Conservation (phyloP, 768 basidiomycete genomes). For the Auricularia sp. region DNA sequence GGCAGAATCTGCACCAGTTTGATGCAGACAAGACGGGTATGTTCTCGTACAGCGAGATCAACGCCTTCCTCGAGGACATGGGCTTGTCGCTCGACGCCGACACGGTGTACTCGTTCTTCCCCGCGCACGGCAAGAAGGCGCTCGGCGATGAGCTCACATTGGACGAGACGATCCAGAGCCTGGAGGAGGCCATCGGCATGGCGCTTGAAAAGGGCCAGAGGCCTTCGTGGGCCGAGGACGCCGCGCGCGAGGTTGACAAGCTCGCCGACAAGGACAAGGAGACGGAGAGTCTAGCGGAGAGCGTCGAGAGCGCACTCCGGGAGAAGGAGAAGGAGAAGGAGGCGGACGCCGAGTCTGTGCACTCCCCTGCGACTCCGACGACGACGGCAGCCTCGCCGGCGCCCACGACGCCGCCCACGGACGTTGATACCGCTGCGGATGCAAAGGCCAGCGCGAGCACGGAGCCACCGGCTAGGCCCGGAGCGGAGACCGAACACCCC, state of each 20-base stretch:
- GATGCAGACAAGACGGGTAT: conserved; percentile 30
- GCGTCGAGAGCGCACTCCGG: neutral
- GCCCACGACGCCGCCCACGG: neutral
- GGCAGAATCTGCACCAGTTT: conserved; percentile 31
- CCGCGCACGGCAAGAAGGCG: conserved; percentile 20
- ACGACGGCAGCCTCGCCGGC: neutral
- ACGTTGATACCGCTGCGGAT: neutral
- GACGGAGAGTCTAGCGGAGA: neutral
- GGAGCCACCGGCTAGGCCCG: neutral
- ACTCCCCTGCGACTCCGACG: neutral
- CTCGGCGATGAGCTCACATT: conserved; percentile 29
- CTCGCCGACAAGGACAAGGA: neutral
- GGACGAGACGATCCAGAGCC: conserved; percentile 31
- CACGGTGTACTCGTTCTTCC: conserved; percentile 33
- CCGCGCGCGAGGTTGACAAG: neutral
- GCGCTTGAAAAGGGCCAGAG: neutral
- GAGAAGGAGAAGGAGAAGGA: neutral
- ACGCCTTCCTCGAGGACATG: conserved; percentile 37
- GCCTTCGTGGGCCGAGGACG: neutral
- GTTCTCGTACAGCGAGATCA: conserved; percentile 31
- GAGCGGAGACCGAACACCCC: neutral
- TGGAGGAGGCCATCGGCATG: conserved; percentile 22
- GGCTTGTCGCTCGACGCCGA: conserved; percentile 31
- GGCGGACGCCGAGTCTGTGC: neutral
- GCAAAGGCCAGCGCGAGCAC: neutral